Base-by-base conservation (phyloP, 1,139 yeast genomes). In the Yamadazyma blattariae region DNA sequence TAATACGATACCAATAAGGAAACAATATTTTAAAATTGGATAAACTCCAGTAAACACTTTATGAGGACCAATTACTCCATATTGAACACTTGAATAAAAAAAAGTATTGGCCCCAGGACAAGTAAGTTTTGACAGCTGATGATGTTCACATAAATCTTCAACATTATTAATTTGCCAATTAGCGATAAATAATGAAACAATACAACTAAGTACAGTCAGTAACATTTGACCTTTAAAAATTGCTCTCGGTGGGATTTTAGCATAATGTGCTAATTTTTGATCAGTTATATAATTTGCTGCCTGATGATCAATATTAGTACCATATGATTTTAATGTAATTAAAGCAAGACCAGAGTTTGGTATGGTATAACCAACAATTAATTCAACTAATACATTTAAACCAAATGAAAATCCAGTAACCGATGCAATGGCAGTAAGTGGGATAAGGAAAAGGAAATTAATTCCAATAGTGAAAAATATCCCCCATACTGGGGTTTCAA, bases 61-160 rank as follows among this genome's bases (percentile, higher is more conserved):
- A 42, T 67, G 63, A 19, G 85, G 85, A 2, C 85, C 85, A 45
- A 79, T 72, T 22, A 71, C 79, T 41, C 83, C 83, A 72, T 79
- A 78, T 22, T 75, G 63, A 18, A 78, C 73, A 15, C 79, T 70
- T 12, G 80, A 67, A 31, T 74, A 62, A 55, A 67, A 79, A 51
- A 57, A 75, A 0, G 78, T 71, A 32, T 57, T 62, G 15, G 72
- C 69, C 27, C 57, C 64, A 18, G 77, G 79, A 51, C 84, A 78
- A 4, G 72, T 59, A 46, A 74, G 72, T 29, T 59, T 59, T 25
- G 65, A 57, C 8, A 49, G 37, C 38, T 76, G 77, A 22, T 51
- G 46, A 12, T 65, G 56, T 3, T 56, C 53, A 56, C 86, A 80
- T 44, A 74, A 59, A 33, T 67, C 72, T n/a, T 45, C 44, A 10